Conservation (phyloP, 225 moss, liverwort and hornwort species). For the Asterella californica region DNA sequence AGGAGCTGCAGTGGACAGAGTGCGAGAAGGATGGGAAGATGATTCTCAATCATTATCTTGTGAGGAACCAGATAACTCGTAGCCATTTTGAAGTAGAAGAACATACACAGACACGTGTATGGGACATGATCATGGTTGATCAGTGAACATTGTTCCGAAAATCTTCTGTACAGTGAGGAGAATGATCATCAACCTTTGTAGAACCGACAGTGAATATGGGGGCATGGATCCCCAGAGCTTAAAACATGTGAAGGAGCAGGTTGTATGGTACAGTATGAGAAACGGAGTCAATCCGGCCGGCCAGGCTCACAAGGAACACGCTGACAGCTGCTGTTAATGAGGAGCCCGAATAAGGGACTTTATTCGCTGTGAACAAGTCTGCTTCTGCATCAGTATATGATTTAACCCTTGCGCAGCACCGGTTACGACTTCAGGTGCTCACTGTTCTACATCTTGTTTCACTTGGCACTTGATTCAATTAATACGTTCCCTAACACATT, state of each 20-base stretch:
- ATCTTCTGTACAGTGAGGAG: not conserved
- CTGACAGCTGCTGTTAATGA: conserved; percentile 1
- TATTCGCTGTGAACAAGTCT: not conserved
- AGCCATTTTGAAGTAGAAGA: too few relatives aligned
- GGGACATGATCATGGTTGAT: too few relatives aligned
- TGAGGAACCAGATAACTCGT: too few relatives aligned
- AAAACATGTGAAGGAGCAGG: not conserved
- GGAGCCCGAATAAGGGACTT: not conserved
- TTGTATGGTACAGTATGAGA: not conserved
- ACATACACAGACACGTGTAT: too few relatives aligned
- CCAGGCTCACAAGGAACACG: not conserved
- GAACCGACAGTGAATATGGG: not conserved
- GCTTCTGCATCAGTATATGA: not conserved
- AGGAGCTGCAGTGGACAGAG: too few relatives aligned
- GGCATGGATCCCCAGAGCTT: not conserved
- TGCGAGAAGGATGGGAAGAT: too few relatives aligned
- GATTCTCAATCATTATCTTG: too few relatives aligned
- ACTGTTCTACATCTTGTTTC: not conserved
- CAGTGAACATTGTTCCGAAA: too few relatives aligned
- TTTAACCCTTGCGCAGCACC: not conserved
- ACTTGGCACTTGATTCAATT: conserved; percentile 2
- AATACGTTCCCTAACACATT: not conserved
- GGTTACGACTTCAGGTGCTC: not conserved
- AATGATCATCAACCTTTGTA: not conserved
- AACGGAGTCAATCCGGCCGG: not conserved